phyloP scores from a whole-genome alignment of 208 protist genomes.

The Acanthamoeba sp. region DNA sequence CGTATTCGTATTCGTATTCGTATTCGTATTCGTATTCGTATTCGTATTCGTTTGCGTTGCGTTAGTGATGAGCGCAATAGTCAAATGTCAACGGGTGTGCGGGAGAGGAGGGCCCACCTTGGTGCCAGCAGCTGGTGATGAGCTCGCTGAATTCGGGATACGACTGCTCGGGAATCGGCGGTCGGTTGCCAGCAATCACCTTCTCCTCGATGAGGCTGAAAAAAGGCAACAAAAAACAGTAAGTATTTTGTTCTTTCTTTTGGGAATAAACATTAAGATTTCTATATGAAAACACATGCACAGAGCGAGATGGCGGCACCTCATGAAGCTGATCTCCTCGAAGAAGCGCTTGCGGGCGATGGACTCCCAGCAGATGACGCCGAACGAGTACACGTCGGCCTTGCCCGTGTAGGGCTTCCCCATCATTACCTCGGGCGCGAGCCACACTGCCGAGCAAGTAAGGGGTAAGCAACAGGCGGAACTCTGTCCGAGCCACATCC shows the following conservation, averaged over 20 bases:
- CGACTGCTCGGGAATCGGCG: constrained; percentile 63
- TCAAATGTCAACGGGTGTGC: background rate
- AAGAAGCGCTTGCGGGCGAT: constrained; percentile 77
- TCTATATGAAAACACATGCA: no score
- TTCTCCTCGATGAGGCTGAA: constrained; percentile 77
- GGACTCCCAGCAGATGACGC: constrained; percentile 63
- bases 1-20: no score
- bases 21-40: no score
- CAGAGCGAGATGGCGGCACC: background rate
- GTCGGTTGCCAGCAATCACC: constrained; percentile 78
- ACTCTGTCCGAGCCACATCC: background rate
- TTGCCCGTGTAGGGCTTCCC: constrained; percentile 74
- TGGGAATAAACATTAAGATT: no score
- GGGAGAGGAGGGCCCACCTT: background rate
- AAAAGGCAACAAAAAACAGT: no score
- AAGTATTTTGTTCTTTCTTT: no score
- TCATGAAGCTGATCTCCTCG: constrained; percentile 78
- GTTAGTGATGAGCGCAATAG: no score
- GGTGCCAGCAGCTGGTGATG: constrained; percentile 78
- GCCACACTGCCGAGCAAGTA: background rate
- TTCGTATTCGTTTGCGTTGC: no score
- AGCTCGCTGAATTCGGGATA: constrained; percentile 56
- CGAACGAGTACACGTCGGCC: constrained; percentile 72
- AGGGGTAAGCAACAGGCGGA: no score
- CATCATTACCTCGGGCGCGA: constrained; percentile 64